phyloP scores from a whole-genome alignment of 805 yeast species.

The Zygosaccharomyces pseudorouxii region DNA sequence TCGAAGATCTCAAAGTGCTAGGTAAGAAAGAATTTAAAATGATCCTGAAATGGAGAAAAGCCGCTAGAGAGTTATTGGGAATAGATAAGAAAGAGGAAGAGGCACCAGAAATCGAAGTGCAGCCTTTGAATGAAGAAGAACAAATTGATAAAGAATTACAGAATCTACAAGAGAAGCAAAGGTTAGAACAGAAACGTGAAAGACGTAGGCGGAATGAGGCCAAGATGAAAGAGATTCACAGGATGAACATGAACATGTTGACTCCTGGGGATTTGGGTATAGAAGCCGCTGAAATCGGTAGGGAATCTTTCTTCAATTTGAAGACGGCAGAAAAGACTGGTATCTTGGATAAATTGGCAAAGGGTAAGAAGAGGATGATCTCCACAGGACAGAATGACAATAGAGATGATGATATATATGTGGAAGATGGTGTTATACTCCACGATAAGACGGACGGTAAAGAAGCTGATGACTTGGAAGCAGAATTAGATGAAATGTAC shows the following conservation, averaged over 20 bases:
- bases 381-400: constrained; percentile 52
- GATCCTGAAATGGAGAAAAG: constrained; percentile 82
- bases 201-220: constrained; percentile 75
- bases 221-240: constrained; percentile 79
- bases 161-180: constrained; percentile 65
- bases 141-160: constrained; percentile 81
- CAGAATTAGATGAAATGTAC: constrained; percentile 80
- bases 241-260: constrained; percentile 95
- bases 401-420: constrained; percentile 53
- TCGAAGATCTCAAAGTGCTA: constrained; percentile 86
- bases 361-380: constrained; percentile 66
- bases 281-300: constrained; percentile 80
- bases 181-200: constrained; percentile 67
- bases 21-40: constrained; percentile 91
- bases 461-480: constrained; percentile 66
- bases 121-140: constrained; percentile 79
- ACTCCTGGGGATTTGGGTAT: constrained; percentile 90
- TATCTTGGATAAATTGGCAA: constrained; percentile 61
- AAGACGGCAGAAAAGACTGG: constrained; percentile 88
- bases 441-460: constrained; percentile 39
- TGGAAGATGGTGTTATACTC: constrained; percentile 41
- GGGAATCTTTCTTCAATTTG: constrained; percentile 76
- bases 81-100: constrained; percentile 52
- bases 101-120: constrained; percentile 53
- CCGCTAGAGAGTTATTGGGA: constrained; percentile 74